Evolutionary conservation across 2,329 filamentous ascomycete genomes (phyloP), one percentile per base, ranked within the genome.

Genomic region (Cladosporium sp.): DNA sequence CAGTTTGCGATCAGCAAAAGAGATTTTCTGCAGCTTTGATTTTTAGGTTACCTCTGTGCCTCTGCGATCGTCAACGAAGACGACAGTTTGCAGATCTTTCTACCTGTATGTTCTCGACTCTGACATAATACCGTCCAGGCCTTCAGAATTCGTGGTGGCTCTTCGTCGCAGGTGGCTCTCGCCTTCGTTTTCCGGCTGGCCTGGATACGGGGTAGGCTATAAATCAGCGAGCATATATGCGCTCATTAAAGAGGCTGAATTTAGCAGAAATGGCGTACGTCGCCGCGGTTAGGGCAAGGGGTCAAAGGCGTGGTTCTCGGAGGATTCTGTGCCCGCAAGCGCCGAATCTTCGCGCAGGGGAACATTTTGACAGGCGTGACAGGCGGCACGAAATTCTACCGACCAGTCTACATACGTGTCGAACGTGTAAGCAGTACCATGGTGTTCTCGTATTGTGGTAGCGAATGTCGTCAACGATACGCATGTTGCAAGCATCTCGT

Each of bases 181-280:
- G 41, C n/a, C 21, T 3, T 21, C 41, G 41, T 21, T 18, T 21
- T 12, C n/a, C 41, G 8, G n/a, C n/a, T 47, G 41, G 2, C 41
- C 30, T 32, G 30, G 30, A 32, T 32, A 44, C 41, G n/a, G 8
- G 41, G 41, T 12, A 47, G n/a, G 41, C 41, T 47, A 47, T 47
- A 47, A 11, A 47, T 47, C n/a, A 47, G 55, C 34, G 55, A 36
- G 55, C 55, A 58, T 41, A 41, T 36, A 36, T 58, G 55, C 55
- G 55, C 55, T 36, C 55, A 24, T 38, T 26, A 26, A 8, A 32
- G 52, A 34, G 30, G 52, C 34, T 34, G 11, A 24, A 14, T 24
- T 58, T 24, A 38, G 49, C 24, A 30, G 15, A 11, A 52, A 54
- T 54, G 32, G 24, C 52, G 26, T n/a, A 28, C 26, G 34, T 58